Evolutionary conservation across 129 eudicot species (phyloP), one percentile per base, ranked within the genome.

Genomic region (Logfia minima): DNA sequence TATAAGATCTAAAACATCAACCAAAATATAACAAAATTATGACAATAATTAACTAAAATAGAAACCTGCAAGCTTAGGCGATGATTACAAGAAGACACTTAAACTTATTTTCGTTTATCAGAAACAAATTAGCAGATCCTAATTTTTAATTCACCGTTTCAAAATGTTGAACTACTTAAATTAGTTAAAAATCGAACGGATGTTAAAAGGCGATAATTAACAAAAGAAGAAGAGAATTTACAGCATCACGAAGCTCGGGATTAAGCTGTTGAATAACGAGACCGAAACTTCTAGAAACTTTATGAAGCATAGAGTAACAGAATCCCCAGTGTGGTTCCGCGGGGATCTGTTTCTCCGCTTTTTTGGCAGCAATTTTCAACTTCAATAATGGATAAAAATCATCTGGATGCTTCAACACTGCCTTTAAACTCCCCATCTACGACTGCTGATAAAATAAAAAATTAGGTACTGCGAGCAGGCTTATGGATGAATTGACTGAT

Each of bases 221-320:
- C 23, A 16, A 22, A 9, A 22, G 4, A 43, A 83, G 22, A 3
- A 5, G 62, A 16, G 21, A 68, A 81, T 88, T 48, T 79, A 93
- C 98, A 66, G 98, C 98, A 51, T 93, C 90, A 45, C 98, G 97
- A 69, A 93, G 98, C 75, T 93, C 83, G 3, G 92, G 83, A 62
- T 84, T 88, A 32, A 93, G 97, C 83, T 93, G 98, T 64, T 93
- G 98, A 86, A 93, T 90, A 75, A 93, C 97, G 75, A 93, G 93
- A 1, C 84, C 96, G 79, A 93, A 93, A 41, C 98, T 93, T 80
- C 98, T 84, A 52, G 98, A 93, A 76, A 93, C 98, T 83, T 93
- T 93, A 52, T 84, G 91, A 43, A 93, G 98, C 98, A 93, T 90
- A 3, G 92, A 64, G 85, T 93, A 93, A 75, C 96, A 93, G 83